Percentiles rank a stretch among this genome's conserved stretches.
Conservation (phyloP, 306 rosid genomes). For the Vigna angularis region DNA sequence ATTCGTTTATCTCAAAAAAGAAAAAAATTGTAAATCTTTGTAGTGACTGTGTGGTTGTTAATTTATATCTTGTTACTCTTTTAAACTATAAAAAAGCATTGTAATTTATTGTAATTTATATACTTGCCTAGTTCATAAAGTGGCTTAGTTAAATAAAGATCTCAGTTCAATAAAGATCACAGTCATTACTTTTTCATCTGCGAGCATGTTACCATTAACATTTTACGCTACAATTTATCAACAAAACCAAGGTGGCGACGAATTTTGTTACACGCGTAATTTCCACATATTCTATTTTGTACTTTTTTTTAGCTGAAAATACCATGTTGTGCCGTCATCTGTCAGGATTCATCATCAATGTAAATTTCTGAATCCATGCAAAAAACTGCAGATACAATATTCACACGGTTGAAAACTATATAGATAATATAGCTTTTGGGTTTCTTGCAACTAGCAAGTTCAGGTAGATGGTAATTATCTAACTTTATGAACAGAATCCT, state of each 20-base stretch:
- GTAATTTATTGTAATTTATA: background rate
- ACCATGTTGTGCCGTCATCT: background rate
- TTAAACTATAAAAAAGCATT: background rate
- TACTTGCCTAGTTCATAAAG: background rate
- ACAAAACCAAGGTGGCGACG: background rate
- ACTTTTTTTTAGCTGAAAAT: too few species aligned
- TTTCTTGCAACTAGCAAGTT: slow-evolving; percentile 42
- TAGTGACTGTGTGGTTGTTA: background rate
- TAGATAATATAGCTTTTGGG: background rate
- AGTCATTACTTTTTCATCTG: background rate
- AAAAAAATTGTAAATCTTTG: slow-evolving; percentile 29
- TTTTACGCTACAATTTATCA: background rate
- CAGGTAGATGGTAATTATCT: slow-evolving; percentile 41
- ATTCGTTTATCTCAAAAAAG: slow-evolving; percentile 41
- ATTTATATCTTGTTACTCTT: slow-evolving; percentile 12
- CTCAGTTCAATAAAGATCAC: background rate
- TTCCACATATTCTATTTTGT: too few species aligned
- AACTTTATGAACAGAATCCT: slow-evolving; percentile 56
- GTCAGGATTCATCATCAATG: slow-evolving; percentile 52
- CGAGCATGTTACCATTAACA: too few species aligned
- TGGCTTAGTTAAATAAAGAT: background rate
- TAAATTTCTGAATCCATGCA: slow-evolving; percentile 52
- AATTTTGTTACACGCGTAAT: background rate
- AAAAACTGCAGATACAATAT: slow-evolving; percentile 39
- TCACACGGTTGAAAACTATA: slow-evolving; percentile 40